Percentiles rank a stretch among this genome's conserved stretches.
Conservation (phyloP, 352 stramenopile species). For the Pythium phragmitis region DNA sequence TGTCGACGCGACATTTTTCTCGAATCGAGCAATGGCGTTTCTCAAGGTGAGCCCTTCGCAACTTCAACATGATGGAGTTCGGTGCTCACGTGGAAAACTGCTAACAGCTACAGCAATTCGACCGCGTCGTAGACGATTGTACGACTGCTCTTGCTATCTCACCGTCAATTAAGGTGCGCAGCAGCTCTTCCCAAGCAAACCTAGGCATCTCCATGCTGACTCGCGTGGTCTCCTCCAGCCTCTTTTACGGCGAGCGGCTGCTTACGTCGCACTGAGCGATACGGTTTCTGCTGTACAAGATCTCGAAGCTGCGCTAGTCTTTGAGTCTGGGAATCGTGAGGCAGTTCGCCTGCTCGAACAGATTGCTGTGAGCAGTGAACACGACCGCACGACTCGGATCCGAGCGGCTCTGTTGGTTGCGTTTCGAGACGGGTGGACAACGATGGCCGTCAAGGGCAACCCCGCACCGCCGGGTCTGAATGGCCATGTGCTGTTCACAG, state of each 20-base stretch:
- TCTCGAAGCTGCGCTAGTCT: constrained; percentile 37
- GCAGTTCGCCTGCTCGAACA: constrained; percentile 37
- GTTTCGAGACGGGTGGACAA: constrained; percentile 45
- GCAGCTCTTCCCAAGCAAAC: not conserved
- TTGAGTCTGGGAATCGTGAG: constrained; percentile 58
- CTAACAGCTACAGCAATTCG: constrained; percentile 23
- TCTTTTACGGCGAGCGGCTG: constrained; percentile 55
- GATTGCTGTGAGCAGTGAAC: constrained; percentile 17
- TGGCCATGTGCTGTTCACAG: constrained; percentile 56
- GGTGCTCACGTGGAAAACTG: constrained; percentile 15
- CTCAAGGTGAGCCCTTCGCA: constrained; percentile 42
- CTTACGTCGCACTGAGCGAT: constrained; percentile 32
- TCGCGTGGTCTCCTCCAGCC: constrained; percentile 27
- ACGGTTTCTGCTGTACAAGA: constrained; percentile 41
- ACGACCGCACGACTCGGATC: constrained; percentile 26
- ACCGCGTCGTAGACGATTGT: constrained; percentile 46
- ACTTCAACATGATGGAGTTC: not conserved
- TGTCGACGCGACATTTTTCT: constrained; percentile 38
- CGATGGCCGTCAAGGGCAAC: constrained; percentile 52
- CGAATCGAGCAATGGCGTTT: constrained; percentile 64
- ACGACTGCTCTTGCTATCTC: constrained; percentile 39
- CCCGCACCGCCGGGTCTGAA: constrained; percentile 63
- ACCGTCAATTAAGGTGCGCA: constrained; percentile 57
- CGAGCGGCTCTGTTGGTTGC: constrained; percentile 35
- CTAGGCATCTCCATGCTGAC: not conserved